phyloP scores from a whole-genome alignment of 345 rosid species.

The Boechera retrofracta region DNA sequence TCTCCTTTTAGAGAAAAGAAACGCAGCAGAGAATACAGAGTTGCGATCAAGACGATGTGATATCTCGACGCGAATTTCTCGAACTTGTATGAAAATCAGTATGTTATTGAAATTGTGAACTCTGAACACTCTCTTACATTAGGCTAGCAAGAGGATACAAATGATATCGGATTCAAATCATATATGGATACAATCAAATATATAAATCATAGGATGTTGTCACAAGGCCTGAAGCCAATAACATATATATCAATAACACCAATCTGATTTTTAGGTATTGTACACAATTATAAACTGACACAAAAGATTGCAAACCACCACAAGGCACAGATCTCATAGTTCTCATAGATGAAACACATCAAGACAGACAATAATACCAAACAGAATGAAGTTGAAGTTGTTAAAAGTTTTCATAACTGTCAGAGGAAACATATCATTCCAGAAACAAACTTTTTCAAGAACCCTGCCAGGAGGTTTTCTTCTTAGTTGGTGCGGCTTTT shows the following conservation, averaged over 20 bases:
- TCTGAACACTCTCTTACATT: too few species aligned
- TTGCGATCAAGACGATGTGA: too few species aligned
- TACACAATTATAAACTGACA: not conserved
- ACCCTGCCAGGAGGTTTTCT: not conserved
- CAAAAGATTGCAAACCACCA: not conserved
- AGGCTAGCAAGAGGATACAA: too few species aligned
- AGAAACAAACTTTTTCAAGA: slow-evolving; percentile 39
- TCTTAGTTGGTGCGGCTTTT: slow-evolving; percentile 55
- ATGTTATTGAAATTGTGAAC: too few species aligned
- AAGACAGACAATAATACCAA: slow-evolving; percentile 11
- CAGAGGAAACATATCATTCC: slow-evolving; percentile 31
- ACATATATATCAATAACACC: not conserved
- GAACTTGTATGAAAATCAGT: too few species aligned
- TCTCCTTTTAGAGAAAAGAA: too few species aligned
- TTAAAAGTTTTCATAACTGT: slow-evolving; percentile 13
- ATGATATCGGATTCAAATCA: not conserved
- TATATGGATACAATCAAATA: not conserved
- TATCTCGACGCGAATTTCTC: too few species aligned
- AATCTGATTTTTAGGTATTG: not conserved
- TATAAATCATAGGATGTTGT: not conserved
- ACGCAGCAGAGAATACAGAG: too few species aligned
- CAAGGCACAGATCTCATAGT: not conserved
- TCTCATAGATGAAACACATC: not conserved
- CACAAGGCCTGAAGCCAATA: not conserved
- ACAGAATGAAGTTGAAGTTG: not conserved